Evolutionary conservation across 2,329 filamentous ascomycete genomes (phyloP).

Genomic region (Magnaporthiopsis poae): DNA sequence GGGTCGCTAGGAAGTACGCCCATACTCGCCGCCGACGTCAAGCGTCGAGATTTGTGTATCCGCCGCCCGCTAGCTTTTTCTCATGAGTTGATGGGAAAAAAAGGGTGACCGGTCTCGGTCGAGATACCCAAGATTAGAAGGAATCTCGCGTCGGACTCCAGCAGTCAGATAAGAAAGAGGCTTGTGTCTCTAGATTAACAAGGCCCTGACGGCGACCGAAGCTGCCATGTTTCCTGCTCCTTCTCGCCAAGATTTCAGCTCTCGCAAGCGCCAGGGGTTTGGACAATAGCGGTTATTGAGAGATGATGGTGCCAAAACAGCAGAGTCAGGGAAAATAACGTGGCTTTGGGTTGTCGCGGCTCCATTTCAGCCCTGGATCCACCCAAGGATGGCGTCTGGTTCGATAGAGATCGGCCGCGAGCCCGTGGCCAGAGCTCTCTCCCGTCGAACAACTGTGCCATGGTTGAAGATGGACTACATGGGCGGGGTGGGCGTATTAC

Average conservation of each 20-base stretch:
- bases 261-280: neutral
- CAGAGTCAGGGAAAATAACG: neutral
- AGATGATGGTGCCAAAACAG: neutral
- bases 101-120: neutral
- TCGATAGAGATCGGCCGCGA: neutral
- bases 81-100: neutral
- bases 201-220: neutral
- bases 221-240: neutral
- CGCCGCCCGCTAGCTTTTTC: neutral
- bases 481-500: neutral
- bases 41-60: neutral
- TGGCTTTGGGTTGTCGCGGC: neutral
- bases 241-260: neutral
- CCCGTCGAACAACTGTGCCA: neutral
- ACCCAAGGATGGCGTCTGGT: neutral
- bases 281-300: neutral
- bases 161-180: too few species aligned
- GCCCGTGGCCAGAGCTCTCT: neutral
- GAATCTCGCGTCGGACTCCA: too few species aligned
- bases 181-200: too few species aligned
- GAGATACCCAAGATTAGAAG: neutral
- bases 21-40: neutral
- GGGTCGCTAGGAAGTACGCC: neutral
- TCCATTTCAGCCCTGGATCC: neutral
- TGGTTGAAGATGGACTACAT: neutral